These are phyloP conservation scores for Aspergillus ochraceoroseus DNA, from an alignment of 2,329 filamentous ascomycete genomes.

Conservation along the genomic window DNA sequence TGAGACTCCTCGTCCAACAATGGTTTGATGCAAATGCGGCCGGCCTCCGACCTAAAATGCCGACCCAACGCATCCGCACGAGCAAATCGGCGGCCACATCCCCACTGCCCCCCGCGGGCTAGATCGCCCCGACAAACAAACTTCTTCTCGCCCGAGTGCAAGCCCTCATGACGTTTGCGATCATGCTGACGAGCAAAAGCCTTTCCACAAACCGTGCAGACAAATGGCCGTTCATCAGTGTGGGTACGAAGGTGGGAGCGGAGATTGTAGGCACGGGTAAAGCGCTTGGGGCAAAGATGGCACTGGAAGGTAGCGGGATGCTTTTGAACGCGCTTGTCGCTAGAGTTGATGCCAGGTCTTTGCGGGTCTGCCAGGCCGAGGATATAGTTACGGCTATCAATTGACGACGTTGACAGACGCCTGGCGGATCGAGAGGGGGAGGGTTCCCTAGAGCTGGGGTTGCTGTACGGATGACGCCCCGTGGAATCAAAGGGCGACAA, in stretches of 20 bases:
- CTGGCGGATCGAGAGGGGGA: constrained; percentile 43
- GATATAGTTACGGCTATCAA: constrained; percentile 68
- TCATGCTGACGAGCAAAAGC: constrained; percentile 97
- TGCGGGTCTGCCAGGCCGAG: constrained; percentile 84
- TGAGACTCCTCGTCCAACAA: constrained; percentile 88
- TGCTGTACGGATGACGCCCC: constrained; percentile 35
- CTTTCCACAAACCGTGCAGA: constrained; percentile 94
- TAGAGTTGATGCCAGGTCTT: constrained; percentile 60
- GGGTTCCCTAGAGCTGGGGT: constrained; percentile 42
- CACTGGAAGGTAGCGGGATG: constrained; percentile 98
- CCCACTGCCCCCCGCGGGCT: constrained; percentile 78
- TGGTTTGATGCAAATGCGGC: constrained; percentile 94
- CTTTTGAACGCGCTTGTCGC: constrained; percentile 84
- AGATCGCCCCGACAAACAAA: constrained; percentile 94
- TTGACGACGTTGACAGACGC: constrained; percentile 45
- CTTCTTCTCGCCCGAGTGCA: constrained; percentile 97
- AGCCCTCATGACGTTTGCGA: constrained; percentile 89
- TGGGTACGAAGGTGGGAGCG: constrained; percentile 93
- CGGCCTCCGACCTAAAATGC: constrained; percentile 93
- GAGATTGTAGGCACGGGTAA: constrained; percentile 93
- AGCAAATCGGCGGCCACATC: constrained; percentile 87
- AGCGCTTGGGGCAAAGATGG: constrained; percentile 85
- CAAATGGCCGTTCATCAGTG: constrained; percentile 94
- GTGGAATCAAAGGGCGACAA: constrained; percentile 41
- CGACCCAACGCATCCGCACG: constrained; percentile 90